phyloP scores from a whole-genome alignment of 2,329 filamentous ascomycete genomes.

The Sporothrix brasiliensis region DNA sequence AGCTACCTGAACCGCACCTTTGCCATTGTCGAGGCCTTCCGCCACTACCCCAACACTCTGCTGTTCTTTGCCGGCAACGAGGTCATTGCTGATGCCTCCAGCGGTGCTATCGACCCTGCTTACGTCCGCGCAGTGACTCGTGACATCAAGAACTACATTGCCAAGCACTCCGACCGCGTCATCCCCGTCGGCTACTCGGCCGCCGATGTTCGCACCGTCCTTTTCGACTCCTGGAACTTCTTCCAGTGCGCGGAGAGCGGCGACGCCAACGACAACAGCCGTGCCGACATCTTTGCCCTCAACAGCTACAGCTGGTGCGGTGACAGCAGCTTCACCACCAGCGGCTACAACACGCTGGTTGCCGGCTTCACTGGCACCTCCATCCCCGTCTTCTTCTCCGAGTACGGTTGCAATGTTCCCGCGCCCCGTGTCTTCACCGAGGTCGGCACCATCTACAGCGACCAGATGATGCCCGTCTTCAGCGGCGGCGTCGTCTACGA shows the following conservation, averaged over 20 bases:
- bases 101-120: slow-evolving; percentile 64
- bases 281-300: slow-evolving; percentile 74
- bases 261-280: slow-evolving; percentile 61
- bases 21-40: slow-evolving; percentile 67
- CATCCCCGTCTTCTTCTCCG: slow-evolving; percentile 80
- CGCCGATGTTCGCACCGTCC: slow-evolving; percentile 72
- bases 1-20: slow-evolving; percentile 68
- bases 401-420: slow-evolving; percentile 76
- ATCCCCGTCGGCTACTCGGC: slow-evolving; percentile 82
- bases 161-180: slow-evolving; percentile 65
- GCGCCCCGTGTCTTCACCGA: slow-evolving; percentile 76
- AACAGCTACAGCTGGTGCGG: slow-evolving; percentile 73
- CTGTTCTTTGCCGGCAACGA: slow-evolving; percentile 79
- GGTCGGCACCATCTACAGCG: slow-evolving; percentile 70
- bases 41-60: slow-evolving; percentile 67
- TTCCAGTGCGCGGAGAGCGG: slow-evolving; percentile 66
- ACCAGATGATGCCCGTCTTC: slow-evolving; percentile 68
- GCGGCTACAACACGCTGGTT: slow-evolving; percentile 61
- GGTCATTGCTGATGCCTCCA: slow-evolving; percentile 68
- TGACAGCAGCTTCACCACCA: slow-evolving; percentile 56
- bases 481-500: slow-evolving; percentile 82
- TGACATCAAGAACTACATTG: slow-evolving; percentile 80
- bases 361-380: slow-evolving; percentile 65
- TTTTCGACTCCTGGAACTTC: slow-evolving; percentile 76
- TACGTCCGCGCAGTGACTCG: slow-evolving; percentile 75